phyloP scores from a whole-genome alignment of 2,329 filamentous ascomycete genomes.

The Aspergillus sp. region DNA sequence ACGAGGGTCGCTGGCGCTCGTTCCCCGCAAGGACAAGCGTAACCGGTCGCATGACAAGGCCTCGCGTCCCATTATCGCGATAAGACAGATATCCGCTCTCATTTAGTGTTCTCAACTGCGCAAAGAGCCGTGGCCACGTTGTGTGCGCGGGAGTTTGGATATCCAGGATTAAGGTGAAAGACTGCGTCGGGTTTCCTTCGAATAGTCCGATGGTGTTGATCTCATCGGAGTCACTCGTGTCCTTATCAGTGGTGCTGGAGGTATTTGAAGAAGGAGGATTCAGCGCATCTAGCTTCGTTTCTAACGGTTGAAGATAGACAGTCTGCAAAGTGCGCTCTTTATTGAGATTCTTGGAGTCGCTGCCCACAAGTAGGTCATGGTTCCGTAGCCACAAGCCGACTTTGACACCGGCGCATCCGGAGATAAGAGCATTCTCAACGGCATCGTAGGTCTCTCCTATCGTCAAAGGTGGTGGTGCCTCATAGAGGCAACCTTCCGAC shows the following conservation, averaged over 20 bases:
- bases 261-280: slow-evolving; percentile 4
- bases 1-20: neutral
- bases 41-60: slow-evolving; percentile 27
- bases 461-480: slow-evolving; percentile 22
- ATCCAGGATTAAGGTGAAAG: slow-evolving; percentile 33
- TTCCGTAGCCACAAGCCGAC: slow-evolving; percentile 32
- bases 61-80: slow-evolving; percentile 24
- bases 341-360: slow-evolving; percentile 15
- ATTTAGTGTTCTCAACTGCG: slow-evolving; percentile 26
- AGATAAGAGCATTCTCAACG: slow-evolving; percentile 27
- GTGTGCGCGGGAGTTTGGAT: slow-evolving; percentile 23
- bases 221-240: neutral
- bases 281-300: slow-evolving; percentile 21
- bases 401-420: slow-evolving; percentile 33
- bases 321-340: slow-evolving; percentile 24
- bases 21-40: slow-evolving; percentile 31
- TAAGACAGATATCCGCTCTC: slow-evolving; percentile 30
- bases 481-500: slow-evolving; percentile 27
- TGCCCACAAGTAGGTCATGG: slow-evolving; percentile 29
- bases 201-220: slow-evolving; percentile 14
- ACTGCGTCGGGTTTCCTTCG: slow-evolving; percentile 12
- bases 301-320: slow-evolving; percentile 30
- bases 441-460: slow-evolving; percentile 27
- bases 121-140: slow-evolving; percentile 25
- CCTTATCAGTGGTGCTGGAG: neutral